These are phyloP conservation scores for Aspergillus leporis DNA, from an alignment of 495 filamentous ascomycete species.

Conservation along the genomic window DNA sequence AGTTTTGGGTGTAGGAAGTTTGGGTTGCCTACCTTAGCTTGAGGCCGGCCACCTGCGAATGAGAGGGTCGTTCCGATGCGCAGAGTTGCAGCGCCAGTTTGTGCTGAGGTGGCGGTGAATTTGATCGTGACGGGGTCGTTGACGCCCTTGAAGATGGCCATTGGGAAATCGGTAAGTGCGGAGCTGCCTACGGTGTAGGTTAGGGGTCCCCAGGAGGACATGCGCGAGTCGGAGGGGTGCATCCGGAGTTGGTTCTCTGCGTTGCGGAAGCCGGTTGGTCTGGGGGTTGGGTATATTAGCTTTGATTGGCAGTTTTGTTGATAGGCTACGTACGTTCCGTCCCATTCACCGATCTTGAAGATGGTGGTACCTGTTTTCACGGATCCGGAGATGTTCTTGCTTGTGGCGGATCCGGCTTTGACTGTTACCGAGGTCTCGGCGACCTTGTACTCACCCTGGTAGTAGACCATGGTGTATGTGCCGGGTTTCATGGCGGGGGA, in stretches of 20 bases:
- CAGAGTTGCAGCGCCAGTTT: conserved; percentile 55
- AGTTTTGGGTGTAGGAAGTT: too few species aligned
- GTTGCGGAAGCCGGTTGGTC: conserved; percentile 65
- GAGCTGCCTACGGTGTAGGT: conserved; percentile 62
- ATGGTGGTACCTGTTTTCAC: conserved; percentile 49
- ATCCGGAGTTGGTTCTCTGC: conserved; percentile 64
- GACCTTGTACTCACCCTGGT: conserved; percentile 62
- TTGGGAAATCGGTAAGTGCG: conserved; percentile 55
- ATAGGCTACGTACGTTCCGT: conserved; percentile 43
- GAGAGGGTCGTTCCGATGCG: conserved; percentile 64
- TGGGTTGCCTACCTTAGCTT: conserved; percentile 22
- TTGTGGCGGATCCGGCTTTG: conserved; percentile 52
- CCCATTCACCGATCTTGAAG: conserved; percentile 64
- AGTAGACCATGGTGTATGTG: conserved; percentile 66
- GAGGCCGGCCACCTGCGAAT: conserved; percentile 51
- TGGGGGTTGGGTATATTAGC: conserved; percentile 12
- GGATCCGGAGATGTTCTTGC: conserved; percentile 53
- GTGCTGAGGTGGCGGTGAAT: conserved; percentile 54
- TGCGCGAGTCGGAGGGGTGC: conserved; percentile 65
- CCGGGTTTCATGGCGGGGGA: conserved; percentile 69
- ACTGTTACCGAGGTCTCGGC: conserved; percentile 55
- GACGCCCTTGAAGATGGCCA: conserved; percentile 63
- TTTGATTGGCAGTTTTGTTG: not conserved
- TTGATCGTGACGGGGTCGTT: conserved; percentile 64
- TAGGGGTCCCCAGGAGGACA: conserved; percentile 56